Evolutionary conservation across 805 yeast species (phyloP), one percentile per base, ranked within the genome.

Genomic region (Candida silvicultrix): DNA sequence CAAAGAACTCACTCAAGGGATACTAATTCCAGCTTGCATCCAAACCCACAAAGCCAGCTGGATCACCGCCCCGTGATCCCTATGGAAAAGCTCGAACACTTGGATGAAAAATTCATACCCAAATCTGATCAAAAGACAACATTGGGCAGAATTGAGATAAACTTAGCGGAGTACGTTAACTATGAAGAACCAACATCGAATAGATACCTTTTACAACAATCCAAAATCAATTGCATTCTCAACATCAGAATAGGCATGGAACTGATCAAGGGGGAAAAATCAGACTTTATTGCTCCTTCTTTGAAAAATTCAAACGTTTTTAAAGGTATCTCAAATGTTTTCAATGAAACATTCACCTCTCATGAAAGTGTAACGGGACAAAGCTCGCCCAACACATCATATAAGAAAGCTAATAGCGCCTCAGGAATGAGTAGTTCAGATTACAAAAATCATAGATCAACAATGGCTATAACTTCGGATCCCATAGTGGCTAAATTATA

Each of bases 221-320:
- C 95, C 2, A 87, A 88, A 53, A 80, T 92, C 18, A 92, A 92
- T 62, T 83, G 95, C 2, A 84, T 88, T n/a, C 63, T 85, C 36
- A 81, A 75, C 49, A 49, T 88, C 38, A 73, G 82, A 2, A 67
- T 86, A n/a, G 68, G 70, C 5, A 63, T 85, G 53, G 71, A 68
- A 38, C 57, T 70, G 39, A 52, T 67, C 31, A 64, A 72, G 53
- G 78, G 77, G n/a, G 56, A 71, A 56, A 54, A 71, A 52, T 45
- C 66, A 48, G 55, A 79, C 67, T 51, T 71, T 60, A 45, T 67
- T 56, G 51, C 75, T 49, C 70, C 70, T 50, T 51, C 71, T 46
- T 42, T 73, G 67, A 49, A 49, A 18, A 29, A 25, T 15, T 36
- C 44, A 20, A 40, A 40, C 16, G 68, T 76, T 12, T 77, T 77